A percentile compares a stretch with the other conserved stretches of the same genome.
Evolutionary conservation across 129 eudicot species (phyloP).

Genomic region (Artemisia argyi): DNA sequence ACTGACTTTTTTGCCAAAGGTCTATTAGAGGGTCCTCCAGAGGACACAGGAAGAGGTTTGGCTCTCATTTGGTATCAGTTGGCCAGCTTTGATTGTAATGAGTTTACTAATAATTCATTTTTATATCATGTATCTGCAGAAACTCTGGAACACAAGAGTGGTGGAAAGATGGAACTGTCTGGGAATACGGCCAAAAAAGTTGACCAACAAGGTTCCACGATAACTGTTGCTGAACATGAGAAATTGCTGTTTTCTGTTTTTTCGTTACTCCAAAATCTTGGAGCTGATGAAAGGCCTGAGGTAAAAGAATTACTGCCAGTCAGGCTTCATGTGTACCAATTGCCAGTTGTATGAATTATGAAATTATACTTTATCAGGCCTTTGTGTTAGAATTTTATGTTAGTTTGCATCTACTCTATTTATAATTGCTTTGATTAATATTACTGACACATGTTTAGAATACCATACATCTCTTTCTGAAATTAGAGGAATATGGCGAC

Average conservation of each 20-base stretch:
- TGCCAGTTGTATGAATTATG: slow-evolving; percentile 1
- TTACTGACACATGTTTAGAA: too few relatives aligned
- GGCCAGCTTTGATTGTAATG: slow-evolving; percentile 6
- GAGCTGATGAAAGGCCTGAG: slow-evolving; percentile 99
- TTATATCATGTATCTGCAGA: slow-evolving; percentile 26
- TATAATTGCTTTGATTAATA: too few relatives aligned
- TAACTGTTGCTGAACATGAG: slow-evolving; percentile 61
- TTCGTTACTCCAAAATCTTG: slow-evolving; percentile 80
- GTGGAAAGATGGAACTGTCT: slow-evolving; percentile 38
- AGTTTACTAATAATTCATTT: not conserved
- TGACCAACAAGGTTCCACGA: slow-evolving; percentile 36
- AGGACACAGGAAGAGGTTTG: slow-evolving; percentile 55
- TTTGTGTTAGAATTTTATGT: too few relatives aligned
- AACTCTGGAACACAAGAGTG: slow-evolving; percentile 35
- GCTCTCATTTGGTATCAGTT: slow-evolving; percentile 15
- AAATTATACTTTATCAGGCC: not conserved
- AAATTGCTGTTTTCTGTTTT: slow-evolving; percentile 73
- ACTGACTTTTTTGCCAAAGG: slow-evolving; percentile 94
- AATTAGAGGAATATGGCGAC: too few relatives aligned
- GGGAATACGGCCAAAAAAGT: slow-evolving; percentile 21
- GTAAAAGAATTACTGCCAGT: slow-evolving; percentile 36
- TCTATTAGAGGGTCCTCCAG: slow-evolving; percentile 34
- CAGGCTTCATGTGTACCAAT: not conserved
- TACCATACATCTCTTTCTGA: too few relatives aligned
- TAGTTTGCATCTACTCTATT: too few relatives aligned